A percentile compares a stretch with the other conserved stretches of the same genome.
These are phyloP conservation scores for Botrytis medusae DNA, from an alignment of 2,329 filamentous ascomycete species.

Conservation along the genomic window DNA sequence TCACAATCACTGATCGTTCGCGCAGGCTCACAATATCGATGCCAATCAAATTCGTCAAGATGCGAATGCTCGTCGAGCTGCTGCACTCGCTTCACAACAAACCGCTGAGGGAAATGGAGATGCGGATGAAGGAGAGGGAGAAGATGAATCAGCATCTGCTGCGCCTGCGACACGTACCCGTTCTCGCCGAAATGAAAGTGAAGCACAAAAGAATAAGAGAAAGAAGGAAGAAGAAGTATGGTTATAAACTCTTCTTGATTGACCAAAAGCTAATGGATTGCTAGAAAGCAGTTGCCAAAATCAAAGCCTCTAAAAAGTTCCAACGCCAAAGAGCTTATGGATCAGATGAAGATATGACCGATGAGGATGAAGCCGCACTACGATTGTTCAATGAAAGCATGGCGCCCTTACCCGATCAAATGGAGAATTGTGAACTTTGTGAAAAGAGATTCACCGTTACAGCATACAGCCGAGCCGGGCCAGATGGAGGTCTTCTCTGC, in stretches of 20 bases:
- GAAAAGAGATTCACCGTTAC: constrained; percentile 90
- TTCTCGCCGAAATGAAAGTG: constrained; percentile 33
- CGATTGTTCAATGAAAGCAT: constrained; percentile 50
- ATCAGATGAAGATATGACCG: constrained; percentile 44
- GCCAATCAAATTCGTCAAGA: constrained; percentile 54
- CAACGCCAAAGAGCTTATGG: constrained; percentile 50
- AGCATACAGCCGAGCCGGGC: constrained; percentile 78
- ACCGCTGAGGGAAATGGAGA: constrained; percentile 44
- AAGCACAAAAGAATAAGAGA: constrained; percentile 37
- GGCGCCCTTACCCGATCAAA: constrained; percentile 60
- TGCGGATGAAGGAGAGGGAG: constrained; percentile 41
- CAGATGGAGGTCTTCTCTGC: constrained; percentile 84
- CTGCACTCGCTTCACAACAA: constrained; percentile 41
- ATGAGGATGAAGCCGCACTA: constrained; percentile 52
- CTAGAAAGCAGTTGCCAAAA: constrained; percentile 57
- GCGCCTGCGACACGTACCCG: constrained; percentile 30
- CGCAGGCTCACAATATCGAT: constrained; percentile 71
- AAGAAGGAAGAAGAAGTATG: constrained; percentile 46
- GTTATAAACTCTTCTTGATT: no score
- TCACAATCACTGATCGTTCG: constrained; percentile 25
- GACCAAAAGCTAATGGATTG: constrained; percentile 16
- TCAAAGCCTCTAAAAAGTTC: constrained; percentile 59
- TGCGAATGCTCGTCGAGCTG: constrained; percentile 48
- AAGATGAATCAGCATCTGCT: constrained; percentile 32
- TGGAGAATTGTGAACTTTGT: constrained; percentile 85